Percentiles rank a stretch among this genome's conserved stretches.
phyloP scores from a whole-genome alignment of 257 asterid species.

The Petunia axillaris region DNA sequence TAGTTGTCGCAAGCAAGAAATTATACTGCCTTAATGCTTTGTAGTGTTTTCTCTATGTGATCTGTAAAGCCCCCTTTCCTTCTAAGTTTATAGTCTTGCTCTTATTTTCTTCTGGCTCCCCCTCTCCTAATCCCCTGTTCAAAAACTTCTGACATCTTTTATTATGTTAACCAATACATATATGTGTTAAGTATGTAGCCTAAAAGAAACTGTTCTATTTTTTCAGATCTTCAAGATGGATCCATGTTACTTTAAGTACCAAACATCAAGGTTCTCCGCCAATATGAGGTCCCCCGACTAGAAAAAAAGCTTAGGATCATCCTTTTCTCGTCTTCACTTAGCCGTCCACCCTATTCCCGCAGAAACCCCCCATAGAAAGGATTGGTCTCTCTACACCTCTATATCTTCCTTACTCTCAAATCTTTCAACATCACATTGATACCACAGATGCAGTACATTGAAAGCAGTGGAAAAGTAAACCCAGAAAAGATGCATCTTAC shows the following conservation, averaged over 20 bases:
- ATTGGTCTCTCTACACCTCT: background rate
- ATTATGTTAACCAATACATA: background rate
- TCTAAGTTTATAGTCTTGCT: background rate
- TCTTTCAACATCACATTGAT: background rate
- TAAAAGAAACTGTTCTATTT: background rate
- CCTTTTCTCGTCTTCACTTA: background rate
- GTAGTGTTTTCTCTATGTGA: background rate
- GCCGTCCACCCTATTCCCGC: background rate
- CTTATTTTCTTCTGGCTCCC: background rate
- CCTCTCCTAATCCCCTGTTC: background rate
- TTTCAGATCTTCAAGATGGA: background rate
- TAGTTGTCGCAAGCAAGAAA: background rate
- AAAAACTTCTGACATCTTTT: background rate
- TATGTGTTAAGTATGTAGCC: background rate
- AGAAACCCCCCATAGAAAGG: background rate
- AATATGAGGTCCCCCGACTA: background rate
- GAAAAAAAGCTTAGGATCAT: background rate
- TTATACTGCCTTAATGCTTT: background rate
- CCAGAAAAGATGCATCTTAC: constrained; percentile 45
- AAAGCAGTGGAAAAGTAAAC: background rate
- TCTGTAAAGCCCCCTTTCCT: background rate
- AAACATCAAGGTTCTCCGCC: background rate
- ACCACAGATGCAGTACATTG: background rate
- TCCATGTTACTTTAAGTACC: background rate
- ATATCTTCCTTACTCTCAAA: background rate